Evolutionary conservation across 495 filamentous ascomycete genomes (phyloP).

Genomic region (Stereocaulon alpinum): DNA sequence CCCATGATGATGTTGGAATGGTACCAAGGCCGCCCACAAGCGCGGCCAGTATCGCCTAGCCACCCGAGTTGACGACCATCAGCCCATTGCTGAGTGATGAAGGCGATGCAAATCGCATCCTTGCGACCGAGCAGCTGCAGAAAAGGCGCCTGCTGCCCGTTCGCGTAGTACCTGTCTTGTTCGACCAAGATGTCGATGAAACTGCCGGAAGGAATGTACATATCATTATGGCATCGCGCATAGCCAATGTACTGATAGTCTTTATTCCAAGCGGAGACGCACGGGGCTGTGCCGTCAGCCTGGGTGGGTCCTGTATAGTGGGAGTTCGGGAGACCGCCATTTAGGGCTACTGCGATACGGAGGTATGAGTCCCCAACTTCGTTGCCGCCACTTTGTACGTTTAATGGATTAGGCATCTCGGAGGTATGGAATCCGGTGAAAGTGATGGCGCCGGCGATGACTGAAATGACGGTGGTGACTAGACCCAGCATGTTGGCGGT

Average conservation of each 20-base stretch:
- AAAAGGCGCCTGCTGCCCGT: background rate
- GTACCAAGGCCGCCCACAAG: background rate
- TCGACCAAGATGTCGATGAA: background rate
- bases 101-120: slow-evolving; percentile 2
- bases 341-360: background rate
- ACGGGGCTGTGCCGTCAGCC: background rate
- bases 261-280: background rate
- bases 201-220: background rate
- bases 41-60: slow-evolving; percentile 2
- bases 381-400: background rate
- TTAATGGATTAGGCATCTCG: background rate
- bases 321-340: background rate
- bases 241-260: background rate
- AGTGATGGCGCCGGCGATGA: background rate
- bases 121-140: background rate
- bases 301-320: background rate
- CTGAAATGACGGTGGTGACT: background rate
- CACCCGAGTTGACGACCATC: background rate
- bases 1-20: background rate
- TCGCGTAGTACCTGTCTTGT: background rate
- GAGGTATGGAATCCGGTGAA: slow-evolving; percentile 2
- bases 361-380: background rate
- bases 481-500: background rate
- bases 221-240: background rate
- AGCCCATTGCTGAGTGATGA: background rate